Conservation (phyloP, 2,329 filamentous ascomycete species). For the Penicillium crustosum region DNA sequence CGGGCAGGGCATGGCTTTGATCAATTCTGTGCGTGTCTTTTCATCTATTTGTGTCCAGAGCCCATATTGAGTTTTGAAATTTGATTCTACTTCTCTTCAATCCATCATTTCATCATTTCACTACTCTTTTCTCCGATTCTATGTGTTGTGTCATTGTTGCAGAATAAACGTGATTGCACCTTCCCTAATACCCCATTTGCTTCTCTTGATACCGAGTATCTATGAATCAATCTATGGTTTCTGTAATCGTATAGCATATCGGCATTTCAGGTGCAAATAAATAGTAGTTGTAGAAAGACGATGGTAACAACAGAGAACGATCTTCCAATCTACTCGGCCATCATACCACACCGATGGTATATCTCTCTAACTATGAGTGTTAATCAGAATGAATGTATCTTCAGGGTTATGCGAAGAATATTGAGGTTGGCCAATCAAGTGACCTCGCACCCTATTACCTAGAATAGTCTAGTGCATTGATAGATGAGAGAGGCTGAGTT, state of each 20-base stretch:
- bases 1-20: background rate
- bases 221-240: constrained; percentile 1
- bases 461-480: no score
- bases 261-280: background rate
- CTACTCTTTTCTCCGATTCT: background rate
- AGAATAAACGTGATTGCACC: background rate
- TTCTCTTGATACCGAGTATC: background rate
- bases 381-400: no score
- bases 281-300: background rate
- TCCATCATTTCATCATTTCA: background rate
- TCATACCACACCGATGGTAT: background rate
- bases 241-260: background rate
- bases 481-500: no score
- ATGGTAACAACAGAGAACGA: background rate
- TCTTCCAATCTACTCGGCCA: background rate
- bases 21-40: background rate
- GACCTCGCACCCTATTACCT: no score
- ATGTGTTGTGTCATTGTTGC: background rate
- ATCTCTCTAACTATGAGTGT: background rate
- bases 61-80: background rate
- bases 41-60: background rate
- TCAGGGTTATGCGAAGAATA: no score
- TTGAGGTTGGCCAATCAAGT: no score
- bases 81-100: background rate
- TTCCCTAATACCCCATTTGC: constrained; percentile 4